phyloP scores from a whole-genome alignment of 148 eudicot genomes.

The Camellia japonica region DNA sequence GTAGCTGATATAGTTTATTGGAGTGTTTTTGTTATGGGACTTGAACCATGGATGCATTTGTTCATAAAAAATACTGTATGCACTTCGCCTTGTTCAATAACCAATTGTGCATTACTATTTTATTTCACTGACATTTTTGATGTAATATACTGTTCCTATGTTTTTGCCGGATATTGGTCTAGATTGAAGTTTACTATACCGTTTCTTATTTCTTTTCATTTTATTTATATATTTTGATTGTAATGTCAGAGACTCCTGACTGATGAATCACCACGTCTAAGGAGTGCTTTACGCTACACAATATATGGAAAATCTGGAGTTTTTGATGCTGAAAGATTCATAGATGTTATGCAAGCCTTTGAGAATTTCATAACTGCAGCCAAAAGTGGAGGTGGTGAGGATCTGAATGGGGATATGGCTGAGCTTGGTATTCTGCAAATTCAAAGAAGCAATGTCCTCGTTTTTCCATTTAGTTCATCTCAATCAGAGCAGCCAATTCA shows the following conservation, averaged over 20 bases:
- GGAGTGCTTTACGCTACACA: slow-evolving; percentile 90
- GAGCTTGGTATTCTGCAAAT: slow-evolving; percentile 80
- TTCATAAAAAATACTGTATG: background rate
- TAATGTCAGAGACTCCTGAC: slow-evolving; percentile 78
- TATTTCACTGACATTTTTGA: background rate
- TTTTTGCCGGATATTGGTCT: background rate
- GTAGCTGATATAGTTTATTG: background rate
- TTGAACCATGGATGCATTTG: too few relatives aligned
- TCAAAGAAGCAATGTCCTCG: slow-evolving; percentile 37
- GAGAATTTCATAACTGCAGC: slow-evolving; percentile 89
- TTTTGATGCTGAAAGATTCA: slow-evolving; percentile 95
- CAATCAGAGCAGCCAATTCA: slow-evolving; percentile 58
- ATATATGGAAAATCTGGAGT: slow-evolving; percentile 95
- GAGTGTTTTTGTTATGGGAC: background rate
- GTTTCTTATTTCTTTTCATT: slow-evolving; percentile 8
- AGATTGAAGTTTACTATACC: background rate
- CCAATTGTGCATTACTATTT: background rate
- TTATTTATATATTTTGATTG: background rate
- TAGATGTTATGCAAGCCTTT: slow-evolving; percentile 99
- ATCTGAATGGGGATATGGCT: slow-evolving; percentile 82
- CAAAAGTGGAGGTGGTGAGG: slow-evolving; percentile 96
- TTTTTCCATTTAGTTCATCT: slow-evolving; percentile 37
- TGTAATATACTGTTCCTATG: background rate
- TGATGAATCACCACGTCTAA: slow-evolving; percentile 93
- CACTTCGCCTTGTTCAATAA: background rate